Base-by-base conservation (phyloP, 441 rosid genomes). In the Populus hybrid region DNA sequence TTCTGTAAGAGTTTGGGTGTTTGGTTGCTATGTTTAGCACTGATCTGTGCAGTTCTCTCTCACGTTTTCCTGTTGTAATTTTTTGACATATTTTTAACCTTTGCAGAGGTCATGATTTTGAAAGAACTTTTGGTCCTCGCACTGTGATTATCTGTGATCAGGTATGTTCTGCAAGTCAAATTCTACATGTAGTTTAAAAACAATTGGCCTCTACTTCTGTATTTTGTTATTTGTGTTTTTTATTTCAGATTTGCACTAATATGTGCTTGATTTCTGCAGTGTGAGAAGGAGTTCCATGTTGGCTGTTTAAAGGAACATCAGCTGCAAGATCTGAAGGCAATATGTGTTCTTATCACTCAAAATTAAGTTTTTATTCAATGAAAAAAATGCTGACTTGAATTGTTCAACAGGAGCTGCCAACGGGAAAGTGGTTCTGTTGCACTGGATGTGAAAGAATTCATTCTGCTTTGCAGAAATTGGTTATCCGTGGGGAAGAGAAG, bases 231-330 rank as follows among this genome's bases (percentile, higher is more conserved):
- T 67, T 73, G 69, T 72, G 50, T 75, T 67, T 76, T 68, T 74
- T 32, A 65, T 24, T 82, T 42, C 26, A 16, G 59, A 63, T 70
- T n/a, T 75, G 63, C 7, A 35, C 67, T 57, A 30, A 69, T 72
- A 40, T 80, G 38, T 63, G 72, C n/a, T 71, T 73, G 53, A 61
- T 78, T 83, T 83, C 28, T 9, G 65, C 83, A 95, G 98, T 95
- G 99, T 80, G 99, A 93, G 89, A 92, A 86, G 88, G 99, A 95
- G 84, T 94, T 84, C 83, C 99, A 95, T 76, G 94, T 95, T 71
- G 96, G 98, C 84, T 95, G 99, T 86, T 81, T 93, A 84, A 92
- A 84, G 86, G 99, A 95, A 50, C 89, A 88, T 82, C 80, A 89
- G 50, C 89, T 93, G 84, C 91, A 87, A 77, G 96, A 92, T 85